Percentiles rank a stretch among this genome's conserved stretches.
Evolutionary conservation across 2,329 filamentous ascomycete species (phyloP).

Genomic region (Sphaerostilbella broomeana): DNA sequence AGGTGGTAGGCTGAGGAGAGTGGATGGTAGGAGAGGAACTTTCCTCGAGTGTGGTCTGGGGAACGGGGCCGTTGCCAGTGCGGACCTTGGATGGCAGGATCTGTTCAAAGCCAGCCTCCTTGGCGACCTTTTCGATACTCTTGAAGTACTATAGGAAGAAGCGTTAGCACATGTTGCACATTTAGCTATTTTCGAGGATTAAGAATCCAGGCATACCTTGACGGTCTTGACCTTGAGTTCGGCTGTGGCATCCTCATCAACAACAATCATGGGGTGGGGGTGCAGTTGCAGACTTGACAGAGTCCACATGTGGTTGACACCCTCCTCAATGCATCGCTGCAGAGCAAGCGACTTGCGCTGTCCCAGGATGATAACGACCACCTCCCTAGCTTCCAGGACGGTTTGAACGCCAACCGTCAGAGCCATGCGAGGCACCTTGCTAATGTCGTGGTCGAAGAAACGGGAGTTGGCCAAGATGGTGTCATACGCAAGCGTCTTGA

Average conservation of each 20-base stretch:
- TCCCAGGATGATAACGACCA: constrained; percentile 76
- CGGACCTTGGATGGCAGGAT: constrained; percentile 51
- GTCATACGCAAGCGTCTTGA: constrained; percentile 83
- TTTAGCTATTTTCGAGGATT: not conserved
- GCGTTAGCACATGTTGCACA: not conserved
- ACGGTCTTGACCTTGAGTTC: constrained; percentile 70
- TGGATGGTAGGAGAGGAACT: constrained; percentile 40
- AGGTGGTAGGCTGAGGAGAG: constrained; percentile 50
- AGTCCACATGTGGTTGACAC: constrained; percentile 88
- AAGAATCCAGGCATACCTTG: constrained; percentile 36
- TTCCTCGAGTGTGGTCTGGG: constrained; percentile 37
- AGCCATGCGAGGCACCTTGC: constrained; percentile 71
- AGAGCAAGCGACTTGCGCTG: constrained; percentile 75
- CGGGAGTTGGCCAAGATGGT: constrained; percentile 80
- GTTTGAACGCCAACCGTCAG: constrained; percentile 81
- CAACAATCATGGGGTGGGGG: constrained; percentile 73
- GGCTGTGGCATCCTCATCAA: constrained; percentile 71
- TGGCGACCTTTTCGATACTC: constrained; percentile 60
- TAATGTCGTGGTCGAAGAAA: constrained; percentile 72
- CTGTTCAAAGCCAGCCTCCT: constrained; percentile 50
- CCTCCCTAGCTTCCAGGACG: constrained; percentile 72
- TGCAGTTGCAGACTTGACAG: constrained; percentile 75
- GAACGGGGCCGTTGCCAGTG: constrained; percentile 40
- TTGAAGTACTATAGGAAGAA: constrained; percentile 53
- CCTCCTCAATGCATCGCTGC: constrained; percentile 73